A percentile compares a stretch with the other conserved stretches of the same genome.
Evolutionary conservation across 2,329 filamentous ascomycete species (phyloP).

Genomic region (Colletotrichum caudatum): DNA sequence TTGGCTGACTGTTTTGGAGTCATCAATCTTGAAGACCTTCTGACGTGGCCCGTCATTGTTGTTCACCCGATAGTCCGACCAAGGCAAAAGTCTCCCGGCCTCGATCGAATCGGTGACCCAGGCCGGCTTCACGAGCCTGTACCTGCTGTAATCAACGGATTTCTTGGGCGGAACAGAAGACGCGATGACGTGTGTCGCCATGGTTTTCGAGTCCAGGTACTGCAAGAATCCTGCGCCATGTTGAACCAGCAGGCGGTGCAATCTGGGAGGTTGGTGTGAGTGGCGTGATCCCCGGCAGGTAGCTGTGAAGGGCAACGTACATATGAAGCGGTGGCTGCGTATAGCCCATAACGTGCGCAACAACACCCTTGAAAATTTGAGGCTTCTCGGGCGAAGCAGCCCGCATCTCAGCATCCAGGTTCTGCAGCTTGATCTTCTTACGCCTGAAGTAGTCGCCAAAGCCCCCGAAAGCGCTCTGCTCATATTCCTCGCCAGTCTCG

Average conservation of each 20-base stretch:
- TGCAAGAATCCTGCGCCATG: constrained; percentile 97
- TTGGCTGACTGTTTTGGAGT: constrained; percentile 76
- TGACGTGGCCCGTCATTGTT: constrained; percentile 83
- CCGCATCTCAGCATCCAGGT: constrained; percentile 86
- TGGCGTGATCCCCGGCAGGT: background rate
- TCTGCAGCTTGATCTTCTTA: constrained; percentile 98
- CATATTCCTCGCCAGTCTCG: constrained; percentile 90
- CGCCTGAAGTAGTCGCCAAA: constrained; percentile 93
- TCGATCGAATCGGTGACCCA: constrained; percentile 94
- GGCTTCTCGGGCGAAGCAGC: constrained; percentile 77
- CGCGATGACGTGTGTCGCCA: constrained; percentile 95
- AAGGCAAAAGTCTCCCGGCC: constrained; percentile 84
- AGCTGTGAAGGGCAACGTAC: constrained; percentile 49
- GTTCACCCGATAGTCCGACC: constrained; percentile 86
- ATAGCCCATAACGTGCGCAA: constrained; percentile 94
- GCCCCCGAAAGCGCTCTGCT: constrained; percentile 85
- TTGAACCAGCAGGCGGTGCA: constrained; percentile 88
- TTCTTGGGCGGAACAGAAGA: constrained; percentile 94
- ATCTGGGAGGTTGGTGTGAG: constrained; percentile 50
- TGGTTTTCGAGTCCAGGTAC: constrained; percentile 94
- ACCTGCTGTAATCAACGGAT: constrained; percentile 84
- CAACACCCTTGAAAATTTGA: constrained; percentile 89
- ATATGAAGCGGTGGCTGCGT: constrained; percentile 93
- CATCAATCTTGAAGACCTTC: constrained; percentile 75
- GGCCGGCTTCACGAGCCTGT: constrained; percentile 92